Evolutionary conservation across 2,329 filamentous ascomycete genomes (phyloP).

Genomic region (Penicillium sp.): DNA sequence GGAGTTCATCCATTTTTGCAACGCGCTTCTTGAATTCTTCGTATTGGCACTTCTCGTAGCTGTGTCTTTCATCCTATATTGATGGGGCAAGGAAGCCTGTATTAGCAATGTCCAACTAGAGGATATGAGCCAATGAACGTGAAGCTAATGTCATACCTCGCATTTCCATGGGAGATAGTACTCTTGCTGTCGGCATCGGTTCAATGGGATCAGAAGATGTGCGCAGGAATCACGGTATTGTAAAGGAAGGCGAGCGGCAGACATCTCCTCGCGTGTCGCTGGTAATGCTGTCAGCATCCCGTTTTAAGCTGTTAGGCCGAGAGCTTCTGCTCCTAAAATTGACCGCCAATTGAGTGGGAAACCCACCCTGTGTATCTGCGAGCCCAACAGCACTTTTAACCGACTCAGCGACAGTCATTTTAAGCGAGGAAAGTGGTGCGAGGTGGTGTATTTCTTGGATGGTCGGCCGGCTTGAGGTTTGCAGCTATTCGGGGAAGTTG

Average conservation of each 20-base stretch:
- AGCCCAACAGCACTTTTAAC: constrained; percentile 56
- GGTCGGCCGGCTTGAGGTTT: constrained; percentile 30
- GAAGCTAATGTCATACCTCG: constrained; percentile 65
- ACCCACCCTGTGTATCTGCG: constrained; percentile 45
- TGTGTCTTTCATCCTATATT: constrained; percentile 85
- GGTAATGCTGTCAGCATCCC: constrained; percentile 22
- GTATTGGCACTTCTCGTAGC: constrained; percentile 99
- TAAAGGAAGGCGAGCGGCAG: constrained; percentile 83
- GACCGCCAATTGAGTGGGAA: constrained; percentile 30
- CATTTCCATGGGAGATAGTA: constrained; percentile 99
- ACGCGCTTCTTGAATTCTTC: constrained; percentile 98
- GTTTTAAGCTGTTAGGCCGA: constrained; percentile 13
- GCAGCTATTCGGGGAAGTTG: constrained; percentile 33
- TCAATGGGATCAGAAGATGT: constrained; percentile 90
- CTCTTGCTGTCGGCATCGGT: constrained; percentile 88
- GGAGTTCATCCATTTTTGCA: constrained; percentile 96
- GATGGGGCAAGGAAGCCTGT: constrained; percentile 13
- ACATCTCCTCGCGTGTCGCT: constrained; percentile 80
- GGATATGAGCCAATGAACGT: not conserved
- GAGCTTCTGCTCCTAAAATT: constrained; percentile 14
- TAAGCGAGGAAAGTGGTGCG: constrained; percentile 25
- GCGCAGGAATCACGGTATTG: constrained; percentile 96
- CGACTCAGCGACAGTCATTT: constrained; percentile 54
- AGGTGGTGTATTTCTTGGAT: constrained; percentile 21
- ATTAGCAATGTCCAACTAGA: not conserved